These are phyloP conservation scores for Clathrospora elynae DNA, from an alignment of 2,329 filamentous ascomycete species.

Conservation along the genomic window DNA sequence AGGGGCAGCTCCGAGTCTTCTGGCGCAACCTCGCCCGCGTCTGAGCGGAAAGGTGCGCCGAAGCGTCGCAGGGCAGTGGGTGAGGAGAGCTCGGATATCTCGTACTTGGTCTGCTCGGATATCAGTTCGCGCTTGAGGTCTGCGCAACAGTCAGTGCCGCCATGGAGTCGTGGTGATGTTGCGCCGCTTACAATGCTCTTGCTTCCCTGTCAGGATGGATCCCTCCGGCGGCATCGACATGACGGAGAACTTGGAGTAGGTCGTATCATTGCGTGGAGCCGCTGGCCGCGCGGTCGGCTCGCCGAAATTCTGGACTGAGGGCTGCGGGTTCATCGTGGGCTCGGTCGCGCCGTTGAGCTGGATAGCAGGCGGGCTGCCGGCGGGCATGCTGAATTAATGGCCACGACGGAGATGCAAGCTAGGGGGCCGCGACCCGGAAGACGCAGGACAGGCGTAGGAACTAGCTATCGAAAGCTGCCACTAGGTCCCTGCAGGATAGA, in stretches of 20 bases:
- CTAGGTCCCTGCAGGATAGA: constrained; percentile 9
- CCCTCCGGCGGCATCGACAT: constrained; percentile 58
- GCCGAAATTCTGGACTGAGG: constrained; percentile 26
- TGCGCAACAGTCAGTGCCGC: constrained; percentile 46
- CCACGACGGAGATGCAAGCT: constrained; percentile 7
- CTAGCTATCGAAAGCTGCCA: constrained; percentile 6
- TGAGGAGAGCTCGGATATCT: constrained; percentile 91
- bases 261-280: constrained; percentile 36
- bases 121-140: constrained; percentile 97
- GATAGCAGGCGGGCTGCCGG: constrained; percentile 35
- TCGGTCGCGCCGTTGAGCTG: constrained; percentile 41
- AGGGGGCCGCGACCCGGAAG: constrained; percentile 11
- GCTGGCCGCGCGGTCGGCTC: constrained; percentile 29
- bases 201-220: constrained; percentile 83
- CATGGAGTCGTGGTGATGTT: background rate
- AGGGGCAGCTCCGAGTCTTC: constrained; percentile 93
- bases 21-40: constrained; percentile 88
- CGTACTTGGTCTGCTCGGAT: constrained; percentile 82
- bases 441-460: constrained; percentile 8
- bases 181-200: constrained; percentile 82
- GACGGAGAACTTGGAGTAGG: constrained; percentile 48
- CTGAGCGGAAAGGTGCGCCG: constrained; percentile 91
- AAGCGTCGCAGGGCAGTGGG: constrained; percentile 94
- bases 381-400: constrained; percentile 31
- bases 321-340: constrained; percentile 37